Conservation (phyloP, 1,139 yeast genomes). For the Eremothecium cymbalariae region DNA sequence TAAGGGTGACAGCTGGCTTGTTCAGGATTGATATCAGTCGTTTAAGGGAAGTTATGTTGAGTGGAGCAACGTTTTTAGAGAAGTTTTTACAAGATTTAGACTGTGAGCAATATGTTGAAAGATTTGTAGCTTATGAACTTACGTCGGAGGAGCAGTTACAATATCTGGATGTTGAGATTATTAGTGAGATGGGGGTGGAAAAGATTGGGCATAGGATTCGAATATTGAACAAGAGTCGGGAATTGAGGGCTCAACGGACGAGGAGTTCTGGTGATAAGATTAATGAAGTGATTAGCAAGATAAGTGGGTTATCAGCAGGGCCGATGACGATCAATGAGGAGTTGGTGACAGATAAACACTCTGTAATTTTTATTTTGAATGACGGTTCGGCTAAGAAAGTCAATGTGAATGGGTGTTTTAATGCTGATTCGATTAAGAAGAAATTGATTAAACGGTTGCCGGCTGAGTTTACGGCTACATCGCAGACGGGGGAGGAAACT, state of each 20-base stretch:
- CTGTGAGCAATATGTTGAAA: constrained; percentile 20
- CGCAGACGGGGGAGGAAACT: constrained; percentile 33
- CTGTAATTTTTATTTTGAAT: constrained; percentile 60
- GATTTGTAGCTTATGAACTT: constrained; percentile 45
- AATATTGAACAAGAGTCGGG: constrained; percentile 36
- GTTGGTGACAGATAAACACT: constrained; percentile 35
- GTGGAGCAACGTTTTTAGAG: constrained; percentile 17
- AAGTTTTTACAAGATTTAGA: constrained; percentile 19
- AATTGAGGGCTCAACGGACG: constrained; percentile 14
- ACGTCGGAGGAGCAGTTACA: constrained; percentile 39
- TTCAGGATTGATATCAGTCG: no score
- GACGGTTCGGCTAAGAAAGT: constrained; percentile 71
- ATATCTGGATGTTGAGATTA: constrained; percentile 52
- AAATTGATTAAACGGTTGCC: constrained; percentile 60
- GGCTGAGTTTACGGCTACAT: constrained; percentile 16
- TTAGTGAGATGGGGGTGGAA: constrained; percentile 65
- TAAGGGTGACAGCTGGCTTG: no score
- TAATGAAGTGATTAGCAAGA: constrained; percentile 29
- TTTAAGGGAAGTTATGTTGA: no score
- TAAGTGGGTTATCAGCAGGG: constrained; percentile 17
- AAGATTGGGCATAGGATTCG: constrained; percentile 77
- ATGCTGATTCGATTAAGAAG: constrained; percentile 69
- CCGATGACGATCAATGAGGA: constrained; percentile 24
- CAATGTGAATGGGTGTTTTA: constrained; percentile 71
- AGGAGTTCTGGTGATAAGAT: constrained; percentile 33